phyloP scores from a whole-genome alignment of 2,329 filamentous ascomycete genomes.

The Macrophomina tecta region DNA sequence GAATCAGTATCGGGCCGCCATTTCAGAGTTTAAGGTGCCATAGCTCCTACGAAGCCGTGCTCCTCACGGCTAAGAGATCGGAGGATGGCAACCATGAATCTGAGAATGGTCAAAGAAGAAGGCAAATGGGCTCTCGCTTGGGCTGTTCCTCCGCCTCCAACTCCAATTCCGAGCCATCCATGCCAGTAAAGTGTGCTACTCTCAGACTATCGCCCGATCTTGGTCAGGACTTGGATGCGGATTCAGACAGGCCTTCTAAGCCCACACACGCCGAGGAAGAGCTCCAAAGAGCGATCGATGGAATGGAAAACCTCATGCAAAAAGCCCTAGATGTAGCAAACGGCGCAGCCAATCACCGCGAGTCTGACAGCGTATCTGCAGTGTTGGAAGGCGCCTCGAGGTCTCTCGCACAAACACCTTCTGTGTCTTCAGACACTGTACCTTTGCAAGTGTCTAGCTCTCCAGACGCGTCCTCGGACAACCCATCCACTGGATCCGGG shows the following conservation, averaged over 20 bases:
- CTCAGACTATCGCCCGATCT: not conserved
- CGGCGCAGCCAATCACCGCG: conserved; percentile 38
- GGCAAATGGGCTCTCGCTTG: not conserved
- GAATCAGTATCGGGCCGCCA: not conserved
- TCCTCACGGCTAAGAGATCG: not conserved
- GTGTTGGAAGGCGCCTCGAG: conserved; percentile 48
- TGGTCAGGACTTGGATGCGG: not conserved
- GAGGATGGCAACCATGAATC: not conserved
- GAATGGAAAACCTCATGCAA: conserved; percentile 51
- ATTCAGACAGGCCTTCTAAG: not conserved
- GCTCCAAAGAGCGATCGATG: conserved; percentile 41
- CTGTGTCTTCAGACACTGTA: conserved; percentile 28
- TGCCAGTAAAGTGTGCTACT: not conserved
- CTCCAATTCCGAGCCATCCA: not conserved
- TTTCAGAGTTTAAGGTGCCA: not conserved
- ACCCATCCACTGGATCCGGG: not conserved
- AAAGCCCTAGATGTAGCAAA: conserved; percentile 48
- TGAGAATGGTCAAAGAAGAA: not conserved
- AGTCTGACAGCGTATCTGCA: conserved; percentile 46
- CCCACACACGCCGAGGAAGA: not conserved
- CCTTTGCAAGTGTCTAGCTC: conserved; percentile 27
- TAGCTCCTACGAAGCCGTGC: conserved; percentile 9
- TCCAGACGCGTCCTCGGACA: not conserved
- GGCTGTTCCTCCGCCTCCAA: not conserved
- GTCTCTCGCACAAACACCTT: conserved; percentile 42